Evolutionary conservation across 2,329 filamentous ascomycete species (phyloP).

Genomic region (Phyllosticta capitalensis): DNA sequence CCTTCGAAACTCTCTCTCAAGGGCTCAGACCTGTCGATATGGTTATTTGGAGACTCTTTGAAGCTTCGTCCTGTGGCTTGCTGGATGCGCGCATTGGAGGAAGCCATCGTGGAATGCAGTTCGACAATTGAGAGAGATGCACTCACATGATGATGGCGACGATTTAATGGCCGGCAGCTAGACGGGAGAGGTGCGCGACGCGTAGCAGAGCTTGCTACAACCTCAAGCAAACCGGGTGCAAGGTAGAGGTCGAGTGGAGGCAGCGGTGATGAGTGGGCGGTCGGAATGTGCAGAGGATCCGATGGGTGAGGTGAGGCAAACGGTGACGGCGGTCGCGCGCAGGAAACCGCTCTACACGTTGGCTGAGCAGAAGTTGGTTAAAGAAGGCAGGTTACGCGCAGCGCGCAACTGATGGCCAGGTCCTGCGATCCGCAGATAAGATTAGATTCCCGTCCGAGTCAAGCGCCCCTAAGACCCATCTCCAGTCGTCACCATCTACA

Average conservation of each 20-base stretch:
- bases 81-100: neutral
- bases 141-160: neutral
- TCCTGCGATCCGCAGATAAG: neutral
- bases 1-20: constrained; percentile 86
- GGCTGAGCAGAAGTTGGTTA: neutral
- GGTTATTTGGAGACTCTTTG: neutral
- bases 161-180: neutral
- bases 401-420: neutral
- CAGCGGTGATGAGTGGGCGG: neutral
- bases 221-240: neutral
- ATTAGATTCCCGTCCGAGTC: neutral
- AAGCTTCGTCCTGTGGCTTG: neutral
- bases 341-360: neutral
- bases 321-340: neutral
- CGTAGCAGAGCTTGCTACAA: neutral
- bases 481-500: neutral
- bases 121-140: neutral
- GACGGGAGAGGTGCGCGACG: neutral
- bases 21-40: constrained; percentile 5
- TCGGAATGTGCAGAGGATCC: no score
- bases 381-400: neutral
- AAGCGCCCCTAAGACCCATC: neutral
- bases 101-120: neutral
- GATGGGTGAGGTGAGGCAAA: neutral
- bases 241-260: neutral